A percentile compares a stretch with the other conserved stretches of the same genome.
These are phyloP conservation scores for Pythium chondricola DNA, from an alignment of 352 stramenopile genomes.

Conservation along the genomic window DNA sequence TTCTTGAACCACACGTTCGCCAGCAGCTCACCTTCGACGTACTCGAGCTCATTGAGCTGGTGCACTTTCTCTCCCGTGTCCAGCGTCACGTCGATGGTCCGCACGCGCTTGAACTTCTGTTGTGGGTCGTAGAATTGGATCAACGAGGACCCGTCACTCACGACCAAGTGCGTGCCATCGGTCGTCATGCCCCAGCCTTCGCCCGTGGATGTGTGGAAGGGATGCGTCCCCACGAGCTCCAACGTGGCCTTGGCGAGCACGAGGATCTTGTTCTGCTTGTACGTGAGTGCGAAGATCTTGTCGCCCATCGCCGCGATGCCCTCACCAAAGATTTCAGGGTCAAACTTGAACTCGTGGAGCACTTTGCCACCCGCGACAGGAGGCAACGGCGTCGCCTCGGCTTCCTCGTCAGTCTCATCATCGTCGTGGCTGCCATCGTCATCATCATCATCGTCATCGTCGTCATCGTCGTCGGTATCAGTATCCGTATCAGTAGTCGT, in stretches of 20 bases:
- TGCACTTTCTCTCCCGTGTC: conserved; percentile 25
- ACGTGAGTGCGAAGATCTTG: conserved; percentile 80
- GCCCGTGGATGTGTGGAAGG: conserved; percentile 66
- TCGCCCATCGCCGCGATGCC: conserved; percentile 66
- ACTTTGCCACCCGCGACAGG: conserved; percentile 2
- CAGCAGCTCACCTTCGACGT: conserved; percentile 70
- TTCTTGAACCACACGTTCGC: conserved; percentile 86
- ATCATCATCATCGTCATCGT: conserved; percentile 4
- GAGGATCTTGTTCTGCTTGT: conserved; percentile 61
- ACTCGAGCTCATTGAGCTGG: conserved; percentile 87
- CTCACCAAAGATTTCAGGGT: conserved; percentile 65
- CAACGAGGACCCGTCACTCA: conserved; percentile 74
- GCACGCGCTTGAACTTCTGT: conserved; percentile 44
- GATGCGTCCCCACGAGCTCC: conserved; percentile 36
- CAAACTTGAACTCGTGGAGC: conserved; percentile 50
- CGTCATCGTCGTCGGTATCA: conserved; percentile 2
- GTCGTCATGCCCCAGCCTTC: conserved; percentile 88
- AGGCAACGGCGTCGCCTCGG: conserved; percentile 3
- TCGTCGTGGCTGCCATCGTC: neutral
- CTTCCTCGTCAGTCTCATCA: neutral
- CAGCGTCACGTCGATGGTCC: conserved; percentile 42
- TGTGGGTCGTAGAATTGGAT: conserved; percentile 78
- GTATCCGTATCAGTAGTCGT: neutral
- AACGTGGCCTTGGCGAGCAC: conserved; percentile 56
- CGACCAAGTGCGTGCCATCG: conserved; percentile 73